Evolutionary conservation across 148 eudicot genomes (phyloP).

Genomic region (Rhododendron simsii): DNA sequence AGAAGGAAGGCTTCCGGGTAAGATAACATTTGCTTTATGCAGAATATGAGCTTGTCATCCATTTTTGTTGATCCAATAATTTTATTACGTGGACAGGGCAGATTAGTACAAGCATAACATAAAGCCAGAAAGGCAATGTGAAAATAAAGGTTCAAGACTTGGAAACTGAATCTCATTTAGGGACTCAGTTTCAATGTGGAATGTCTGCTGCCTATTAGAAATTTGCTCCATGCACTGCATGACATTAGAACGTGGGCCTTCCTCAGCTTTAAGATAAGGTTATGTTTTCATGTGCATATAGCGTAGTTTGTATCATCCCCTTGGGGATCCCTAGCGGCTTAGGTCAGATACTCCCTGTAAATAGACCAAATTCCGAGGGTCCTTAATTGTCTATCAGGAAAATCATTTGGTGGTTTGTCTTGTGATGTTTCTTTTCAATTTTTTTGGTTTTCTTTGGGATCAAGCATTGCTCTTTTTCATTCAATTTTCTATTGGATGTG

Average conservation of each 20-base stretch:
- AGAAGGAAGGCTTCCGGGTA: constrained; percentile 99
- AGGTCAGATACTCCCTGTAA: neutral
- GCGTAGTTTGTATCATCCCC: neutral
- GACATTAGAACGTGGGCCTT: neutral
- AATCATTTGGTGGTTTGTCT: neutral
- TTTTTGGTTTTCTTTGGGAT: too few species aligned
- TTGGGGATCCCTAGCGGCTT: neutral
- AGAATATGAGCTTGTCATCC: neutral
- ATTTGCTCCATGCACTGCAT: neutral
- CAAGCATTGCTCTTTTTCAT: too few species aligned
- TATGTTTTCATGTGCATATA: neutral
- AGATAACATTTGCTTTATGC: constrained; percentile 1
- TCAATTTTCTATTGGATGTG: neutral
- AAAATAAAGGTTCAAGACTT: neutral
- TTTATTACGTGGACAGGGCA: neutral
- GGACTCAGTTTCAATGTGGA: neutral
- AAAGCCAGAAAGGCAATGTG: neutral
- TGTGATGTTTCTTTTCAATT: neutral
- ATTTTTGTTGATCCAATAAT: neutral
- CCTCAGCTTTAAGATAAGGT: neutral
- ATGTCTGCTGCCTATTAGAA: neutral
- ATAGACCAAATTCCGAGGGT: neutral
- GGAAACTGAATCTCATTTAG: neutral
- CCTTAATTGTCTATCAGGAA: neutral
- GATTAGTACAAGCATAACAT: neutral